Evolutionary conservation across 352 stramenopile genomes (phyloP), one percentile per base, ranked within the genome.

Genomic region (Phytophthora uliginosa): DNA sequence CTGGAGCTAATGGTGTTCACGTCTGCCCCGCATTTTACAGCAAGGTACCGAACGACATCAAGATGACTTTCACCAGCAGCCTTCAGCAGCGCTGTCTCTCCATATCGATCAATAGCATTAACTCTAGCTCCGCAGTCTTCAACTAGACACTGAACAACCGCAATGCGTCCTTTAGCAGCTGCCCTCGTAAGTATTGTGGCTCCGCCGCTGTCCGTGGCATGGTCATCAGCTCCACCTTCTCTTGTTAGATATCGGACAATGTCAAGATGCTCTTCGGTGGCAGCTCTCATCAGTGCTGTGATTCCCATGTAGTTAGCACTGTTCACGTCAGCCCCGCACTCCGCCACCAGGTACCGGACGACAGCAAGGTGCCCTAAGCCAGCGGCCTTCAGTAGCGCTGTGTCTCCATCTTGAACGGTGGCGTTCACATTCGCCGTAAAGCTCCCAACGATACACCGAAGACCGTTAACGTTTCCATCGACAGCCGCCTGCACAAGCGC

Each of bases 301-400:
- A 17, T 28, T 8, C 9, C n/a, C n/a, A 12, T 18, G 36, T 18
- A 42, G n/a, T 26, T 17, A 20, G n/a, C n/a, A 17, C 7, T 8
- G n/a, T 52, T 52, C n/a, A 52, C 53, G 17, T 69, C 53, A 20
- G 63, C 63, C 6, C 63, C 53, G 45, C 47, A 45, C 4, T 51
- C 36, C 12, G 28, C 53, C 4, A 45, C 8, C 12, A 69, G 6
- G 33, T n/a, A 54, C n/a, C 31, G 40, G 8, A 62, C 40, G 17
- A 58, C 45, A 24, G 40, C 48, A 15, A 45, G 9, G 7, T 53
- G 12, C 12, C 59, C 47, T 31, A 8, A 5, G 10, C 20, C 26
- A 31, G 38, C 40, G 3, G 50, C 31, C 28, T 18, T 58, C 59
- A 65, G 33, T 28, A 56, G 31, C 24, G 58, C 38, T 17, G 58